These are phyloP conservation scores for Boletus tomentosulus DNA, from an alignment of 768 basidiomycete genomes.

Conservation along the genomic window DNA sequence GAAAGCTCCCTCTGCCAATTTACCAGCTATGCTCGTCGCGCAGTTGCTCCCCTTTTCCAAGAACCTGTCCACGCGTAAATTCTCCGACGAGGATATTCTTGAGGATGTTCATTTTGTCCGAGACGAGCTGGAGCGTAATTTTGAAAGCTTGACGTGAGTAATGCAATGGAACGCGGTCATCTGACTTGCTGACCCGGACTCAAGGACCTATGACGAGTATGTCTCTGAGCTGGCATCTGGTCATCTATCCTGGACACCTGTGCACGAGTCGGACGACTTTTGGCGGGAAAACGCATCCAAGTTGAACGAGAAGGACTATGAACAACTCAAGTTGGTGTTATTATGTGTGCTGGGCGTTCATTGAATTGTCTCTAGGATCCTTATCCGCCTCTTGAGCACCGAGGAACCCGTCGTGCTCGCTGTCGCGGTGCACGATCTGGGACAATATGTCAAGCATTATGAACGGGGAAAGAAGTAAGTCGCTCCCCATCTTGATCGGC, in stretches of 20 bases:
- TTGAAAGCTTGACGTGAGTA: conserved; percentile 86
- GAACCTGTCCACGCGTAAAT: conserved; percentile 80
- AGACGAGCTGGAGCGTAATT: conserved; percentile 79
- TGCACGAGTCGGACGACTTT: conserved; percentile 94
- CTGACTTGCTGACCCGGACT: conserved; percentile 1
- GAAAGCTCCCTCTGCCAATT: conserved; percentile 82
- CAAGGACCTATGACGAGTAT: conserved; percentile 95
- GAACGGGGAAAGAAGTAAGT: conserved; percentile 90
- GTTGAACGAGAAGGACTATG: conserved; percentile 79
- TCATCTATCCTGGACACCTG: conserved; percentile 92
- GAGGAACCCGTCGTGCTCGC: conserved; percentile 77
- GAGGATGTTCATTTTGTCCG: conserved; percentile 88
- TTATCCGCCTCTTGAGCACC: conserved; percentile 67
- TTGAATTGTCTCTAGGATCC: conserved; percentile 44
- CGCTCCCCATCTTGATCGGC: neutral
- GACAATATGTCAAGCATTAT: conserved; percentile 89
- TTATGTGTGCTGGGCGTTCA: neutral
- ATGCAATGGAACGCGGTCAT: neutral
- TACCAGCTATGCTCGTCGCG: conserved; percentile 89
- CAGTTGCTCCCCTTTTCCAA: conserved; percentile 83
- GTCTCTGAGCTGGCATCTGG: conserved; percentile 85
- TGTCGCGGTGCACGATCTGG: conserved; percentile 90
- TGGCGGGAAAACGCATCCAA: conserved; percentile 94
- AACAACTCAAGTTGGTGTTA: conserved; percentile 70
- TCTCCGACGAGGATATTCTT: conserved; percentile 91